Percentiles rank a stretch among this genome's conserved stretches.
Evolutionary conservation across 108 stramenopile species (phyloP).

Genomic region (Mediolabrus comicus): DNA sequence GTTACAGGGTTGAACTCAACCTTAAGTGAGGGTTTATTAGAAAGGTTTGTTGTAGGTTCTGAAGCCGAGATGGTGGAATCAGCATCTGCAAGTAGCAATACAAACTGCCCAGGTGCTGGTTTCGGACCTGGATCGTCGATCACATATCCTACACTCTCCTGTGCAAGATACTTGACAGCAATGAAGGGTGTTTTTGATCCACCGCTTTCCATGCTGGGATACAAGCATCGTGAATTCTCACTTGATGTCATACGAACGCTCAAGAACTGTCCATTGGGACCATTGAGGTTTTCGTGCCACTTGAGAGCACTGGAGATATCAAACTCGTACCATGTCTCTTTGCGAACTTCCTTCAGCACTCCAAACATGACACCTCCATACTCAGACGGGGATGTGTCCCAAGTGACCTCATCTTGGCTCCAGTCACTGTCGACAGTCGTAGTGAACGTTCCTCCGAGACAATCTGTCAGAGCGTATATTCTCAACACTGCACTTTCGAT

Average conservation of each 20-base stretch:
- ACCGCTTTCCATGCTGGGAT: conserved; percentile 21
- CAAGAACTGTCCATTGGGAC: background rate
- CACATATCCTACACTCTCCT: background rate
- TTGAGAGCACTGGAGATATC: conserved; percentile 7
- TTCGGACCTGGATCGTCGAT: background rate
- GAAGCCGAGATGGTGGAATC: conserved; percentile 17
- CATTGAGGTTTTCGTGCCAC: conserved; percentile 9
- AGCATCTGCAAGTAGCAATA: conserved; percentile 8
- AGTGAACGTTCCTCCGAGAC: conserved; percentile 15
- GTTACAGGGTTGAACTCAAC: conserved; percentile 5
- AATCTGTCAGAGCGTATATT: conserved; percentile 9
- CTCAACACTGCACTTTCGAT: conserved; percentile 5
- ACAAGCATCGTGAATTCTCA: conserved; percentile 18
- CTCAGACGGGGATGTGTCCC: background rate
- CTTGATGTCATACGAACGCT: conserved; percentile 13
- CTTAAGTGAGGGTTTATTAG: background rate
- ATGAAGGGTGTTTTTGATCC: conserved; percentile 11
- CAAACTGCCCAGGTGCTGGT: conserved; percentile 7
- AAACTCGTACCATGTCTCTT: conserved; percentile 18
- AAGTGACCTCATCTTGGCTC: conserved; percentile 14
- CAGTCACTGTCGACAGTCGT: conserved; percentile 11
- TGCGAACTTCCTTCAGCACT: background rate
- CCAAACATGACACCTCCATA: conserved; percentile 15
- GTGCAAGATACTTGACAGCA: conserved; percentile 2
- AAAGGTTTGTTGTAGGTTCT: background rate